A percentile compares a stretch with the other conserved stretches of the same genome.
Evolutionary conservation across 139 green algal species (phyloP).

Genomic region (Desmodesmus armatus): DNA sequence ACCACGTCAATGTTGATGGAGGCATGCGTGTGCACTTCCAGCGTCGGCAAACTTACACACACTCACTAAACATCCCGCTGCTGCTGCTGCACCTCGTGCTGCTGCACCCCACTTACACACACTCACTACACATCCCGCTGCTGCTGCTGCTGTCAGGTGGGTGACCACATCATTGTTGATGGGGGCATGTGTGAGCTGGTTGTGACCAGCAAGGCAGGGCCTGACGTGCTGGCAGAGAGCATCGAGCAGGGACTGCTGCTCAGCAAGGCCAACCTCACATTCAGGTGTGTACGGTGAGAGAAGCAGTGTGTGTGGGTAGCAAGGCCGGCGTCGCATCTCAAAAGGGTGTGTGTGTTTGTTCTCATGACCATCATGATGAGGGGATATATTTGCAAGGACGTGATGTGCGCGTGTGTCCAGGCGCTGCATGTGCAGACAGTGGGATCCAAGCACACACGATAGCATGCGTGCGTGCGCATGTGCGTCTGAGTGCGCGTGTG

Average conservation of each 20-base stretch:
- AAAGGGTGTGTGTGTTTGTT: neutral
- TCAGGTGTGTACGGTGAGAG: slow-evolving; percentile 56
- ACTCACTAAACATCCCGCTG: neutral
- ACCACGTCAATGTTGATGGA: slow-evolving; percentile 83
- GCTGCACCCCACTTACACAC: too few species aligned
- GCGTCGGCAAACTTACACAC: too few species aligned
- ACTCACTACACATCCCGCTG: too few species aligned
- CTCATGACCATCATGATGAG: too few species aligned
- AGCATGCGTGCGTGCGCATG: too few species aligned
- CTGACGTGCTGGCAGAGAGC: slow-evolving; percentile 72
- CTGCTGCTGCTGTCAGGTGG: too few species aligned
- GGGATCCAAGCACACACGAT: too few species aligned
- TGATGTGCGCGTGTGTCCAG: too few species aligned
- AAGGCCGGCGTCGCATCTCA: too few species aligned
- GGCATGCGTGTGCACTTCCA: slow-evolving; percentile 84
- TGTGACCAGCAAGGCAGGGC: slow-evolving; percentile 77
- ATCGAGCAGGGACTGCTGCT: slow-evolving; percentile 88
- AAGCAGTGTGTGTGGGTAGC: neutral
- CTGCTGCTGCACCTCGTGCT: neutral
- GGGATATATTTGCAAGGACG: too few species aligned
- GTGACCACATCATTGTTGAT: slow-evolving; percentile 87
- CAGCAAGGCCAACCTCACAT: slow-evolving; percentile 84
- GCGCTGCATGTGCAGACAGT: too few species aligned
- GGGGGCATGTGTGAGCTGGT: slow-evolving; percentile 90
- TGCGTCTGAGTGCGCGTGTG: too few species aligned